Conservation (phyloP, 2,329 filamentous ascomycete genomes). For the Botrytis fragariae region DNA sequence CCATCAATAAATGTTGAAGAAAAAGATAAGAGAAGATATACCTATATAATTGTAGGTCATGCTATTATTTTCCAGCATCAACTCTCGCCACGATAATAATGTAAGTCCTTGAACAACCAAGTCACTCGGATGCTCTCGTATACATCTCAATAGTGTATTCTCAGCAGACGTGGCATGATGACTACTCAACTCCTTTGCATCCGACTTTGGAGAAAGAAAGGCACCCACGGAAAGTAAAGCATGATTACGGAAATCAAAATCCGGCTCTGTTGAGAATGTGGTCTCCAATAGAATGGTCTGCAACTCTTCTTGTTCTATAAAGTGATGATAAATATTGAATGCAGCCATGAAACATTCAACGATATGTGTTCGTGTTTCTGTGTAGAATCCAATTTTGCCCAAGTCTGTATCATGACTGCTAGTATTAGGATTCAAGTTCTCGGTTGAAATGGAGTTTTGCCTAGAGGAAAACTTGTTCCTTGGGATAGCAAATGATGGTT, state of each 20-base stretch:
- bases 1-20: neutral
- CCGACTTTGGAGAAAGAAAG: neutral
- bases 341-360: neutral
- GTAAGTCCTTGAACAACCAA: constrained; percentile 6
- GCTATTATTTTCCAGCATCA: constrained; percentile 11
- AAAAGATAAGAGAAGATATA: neutral
- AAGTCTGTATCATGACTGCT: neutral
- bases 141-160: neutral
- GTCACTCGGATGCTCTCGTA: neutral
- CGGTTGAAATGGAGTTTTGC: neutral
- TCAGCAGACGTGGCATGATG: constrained; percentile 1
- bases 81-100: constrained; percentile 6
- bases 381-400: neutral
- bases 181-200: constrained; percentile 1
- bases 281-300: neutral
- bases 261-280: neutral
- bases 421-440: neutral
- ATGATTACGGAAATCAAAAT: neutral
- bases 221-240: constrained; percentile 4
- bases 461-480: neutral
- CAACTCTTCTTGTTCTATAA: constrained; percentile 5
- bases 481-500: constrained; percentile 6
- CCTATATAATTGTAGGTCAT: constrained; percentile 11
- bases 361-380: neutral
- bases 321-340: constrained; percentile 12